These are phyloP conservation scores for Malus hybrid DNA, from an alignment of 331 rosid species.

Conservation along the genomic window DNA sequence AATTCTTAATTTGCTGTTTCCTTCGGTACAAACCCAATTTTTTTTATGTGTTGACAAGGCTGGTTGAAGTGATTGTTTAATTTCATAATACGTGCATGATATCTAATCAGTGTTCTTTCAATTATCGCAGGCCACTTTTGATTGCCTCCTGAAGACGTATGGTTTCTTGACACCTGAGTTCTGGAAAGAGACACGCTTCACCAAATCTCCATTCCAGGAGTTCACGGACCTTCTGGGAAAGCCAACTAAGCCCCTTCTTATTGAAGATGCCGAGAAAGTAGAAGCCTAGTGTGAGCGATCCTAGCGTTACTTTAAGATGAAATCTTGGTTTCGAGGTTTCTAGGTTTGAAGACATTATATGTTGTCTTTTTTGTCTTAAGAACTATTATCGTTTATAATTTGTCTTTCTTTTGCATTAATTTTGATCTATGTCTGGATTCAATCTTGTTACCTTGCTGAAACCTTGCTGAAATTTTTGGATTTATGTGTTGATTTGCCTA, in stretches of 20 bases:
- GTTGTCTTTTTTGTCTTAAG: background rate
- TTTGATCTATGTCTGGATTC: background rate
- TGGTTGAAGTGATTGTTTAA: background rate
- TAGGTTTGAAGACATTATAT: background rate
- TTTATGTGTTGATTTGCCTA: no score
- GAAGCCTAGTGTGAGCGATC: background rate
- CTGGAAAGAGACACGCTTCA: conserved; percentile 86
- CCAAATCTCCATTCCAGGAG: conserved; percentile 89
- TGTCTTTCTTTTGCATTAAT: no score
- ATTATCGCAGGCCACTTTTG: conserved; percentile 65
- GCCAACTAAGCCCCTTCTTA: conserved; percentile 50
- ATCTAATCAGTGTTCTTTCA: background rate
- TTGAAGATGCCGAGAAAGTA: conserved; percentile 34
- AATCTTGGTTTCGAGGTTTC: background rate
- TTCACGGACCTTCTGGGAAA: conserved; percentile 70
- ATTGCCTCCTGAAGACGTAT: conserved; percentile 69
- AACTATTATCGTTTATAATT: background rate
- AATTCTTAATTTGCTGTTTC: background rate
- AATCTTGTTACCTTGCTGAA: background rate
- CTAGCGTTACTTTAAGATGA: background rate
- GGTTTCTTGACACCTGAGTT: conserved; percentile 86
- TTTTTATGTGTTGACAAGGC: background rate
- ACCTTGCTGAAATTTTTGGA: background rate
- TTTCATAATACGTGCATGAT: background rate
- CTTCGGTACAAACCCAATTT: background rate